These are phyloP conservation scores for Dictyostelium capitatum DNA, from an alignment of 78 protist genomes.

Conservation along the genomic window DNA sequence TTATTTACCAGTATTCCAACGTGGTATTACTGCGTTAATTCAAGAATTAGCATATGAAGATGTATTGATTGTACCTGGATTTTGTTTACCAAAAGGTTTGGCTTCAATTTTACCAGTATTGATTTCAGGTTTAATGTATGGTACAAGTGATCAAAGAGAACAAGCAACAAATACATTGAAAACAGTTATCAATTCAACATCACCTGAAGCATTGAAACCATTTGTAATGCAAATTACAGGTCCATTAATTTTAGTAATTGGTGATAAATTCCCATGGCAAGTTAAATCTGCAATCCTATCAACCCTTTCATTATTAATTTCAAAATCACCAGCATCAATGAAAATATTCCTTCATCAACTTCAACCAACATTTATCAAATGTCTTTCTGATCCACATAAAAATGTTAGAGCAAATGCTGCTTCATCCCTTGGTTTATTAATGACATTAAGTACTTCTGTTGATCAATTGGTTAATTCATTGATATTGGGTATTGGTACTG, in stretches of 20 bases:
- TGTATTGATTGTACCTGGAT: conserved; percentile 44
- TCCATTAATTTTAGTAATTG: conserved; percentile 94
- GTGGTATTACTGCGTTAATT: conserved; percentile 30
- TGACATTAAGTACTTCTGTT: conserved; percentile 75
- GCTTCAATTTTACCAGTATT: conserved; percentile 85
- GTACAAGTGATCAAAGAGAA: conserved; percentile 90
- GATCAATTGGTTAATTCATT: conserved; percentile 89
- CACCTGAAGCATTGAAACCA: conserved; percentile 84
- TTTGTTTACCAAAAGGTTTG: conserved; percentile 87
- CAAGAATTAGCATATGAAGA: not conserved
- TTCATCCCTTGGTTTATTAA: conserved; percentile 81
- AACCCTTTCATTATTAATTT: conserved; percentile 85
- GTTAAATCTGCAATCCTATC: conserved; percentile 83
- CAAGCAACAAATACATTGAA: conserved; percentile 90
- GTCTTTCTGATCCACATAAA: conserved; percentile 77
- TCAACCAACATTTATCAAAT: conserved; percentile 92
- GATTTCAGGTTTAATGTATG: conserved; percentile 88
- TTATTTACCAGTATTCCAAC: conserved; percentile 33
- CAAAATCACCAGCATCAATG: conserved; percentile 76
- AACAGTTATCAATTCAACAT: conserved; percentile 75
- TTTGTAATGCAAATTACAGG: conserved; percentile 92
- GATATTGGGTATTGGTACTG: conserved; percentile 33
- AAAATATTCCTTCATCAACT: conserved; percentile 96
- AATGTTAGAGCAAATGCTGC: conserved; percentile 84
- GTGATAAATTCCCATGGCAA: conserved; percentile 90